Base-by-base conservation (phyloP, 2,329 filamentous ascomycete genomes). In the Sclerotinia nivalis region DNA sequence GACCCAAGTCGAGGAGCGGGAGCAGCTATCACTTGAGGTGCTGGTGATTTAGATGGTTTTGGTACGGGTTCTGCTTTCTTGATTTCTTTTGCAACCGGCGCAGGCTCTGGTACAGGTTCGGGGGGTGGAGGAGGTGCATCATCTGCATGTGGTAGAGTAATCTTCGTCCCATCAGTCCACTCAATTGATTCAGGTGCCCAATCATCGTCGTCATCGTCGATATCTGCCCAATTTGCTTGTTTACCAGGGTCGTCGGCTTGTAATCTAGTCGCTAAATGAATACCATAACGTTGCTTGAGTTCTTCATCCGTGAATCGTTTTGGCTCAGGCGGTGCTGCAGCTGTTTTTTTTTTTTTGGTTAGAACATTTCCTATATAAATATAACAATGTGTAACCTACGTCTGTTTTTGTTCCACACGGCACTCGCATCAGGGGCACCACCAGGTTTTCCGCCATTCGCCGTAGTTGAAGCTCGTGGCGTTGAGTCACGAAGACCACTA, bases 371-470 rank as follows among this genome's bases (percentile, higher is more conserved):
- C 50, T 20, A 20, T 31, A 37, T 65, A 55, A 69, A 10, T 28
- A 43, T 60, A 31, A 4, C n/a, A 61, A 62, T n/a, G 49, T 66
- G 69, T 59, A 72, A 79, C 89, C 79, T 86, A 91, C 92, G 91
- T 83, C 90, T 86, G 79, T 96, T 96, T 81, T 93, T 94, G 82
- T 96, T 96, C 93, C 93, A 96, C 54, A 96, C 92, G 67, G 86
- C 90, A 79, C 83, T 91, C 43, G 87, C 85, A 79, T 94, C 91
- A 20, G 92, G 91, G 37, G 88, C 88, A 71, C 86, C 78, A 25
- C 85, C 84, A 47, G 85, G 76, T 72, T 89, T 89, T 66, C 86
- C 86, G 71, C 88, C 86, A 76, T 88, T 89, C 49, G 79, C 74
- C 45, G 73, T 75, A 50, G 83, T 77, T 70, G 80, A 78, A 68